phyloP scores from a whole-genome alignment of 2,329 filamentous ascomycete genomes.

The Dactylellina cionopaga region DNA sequence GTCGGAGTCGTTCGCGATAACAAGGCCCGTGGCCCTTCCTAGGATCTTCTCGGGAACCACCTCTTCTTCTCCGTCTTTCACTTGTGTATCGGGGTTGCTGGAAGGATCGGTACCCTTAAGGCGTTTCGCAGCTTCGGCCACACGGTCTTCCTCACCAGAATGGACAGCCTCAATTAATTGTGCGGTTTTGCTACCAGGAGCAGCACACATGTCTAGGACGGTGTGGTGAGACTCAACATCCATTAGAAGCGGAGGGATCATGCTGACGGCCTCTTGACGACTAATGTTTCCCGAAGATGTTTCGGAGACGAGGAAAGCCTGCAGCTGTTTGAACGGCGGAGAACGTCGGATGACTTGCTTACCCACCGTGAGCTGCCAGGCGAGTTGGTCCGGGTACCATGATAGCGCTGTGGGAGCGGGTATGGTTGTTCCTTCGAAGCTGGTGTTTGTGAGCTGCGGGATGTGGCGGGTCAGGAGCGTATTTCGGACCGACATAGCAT shows the following conservation, averaged over 20 bases:
- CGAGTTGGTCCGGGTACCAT: constrained; percentile 95
- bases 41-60: constrained; percentile 61
- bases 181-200: constrained; percentile 94
- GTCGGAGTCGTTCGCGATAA: constrained; percentile 95
- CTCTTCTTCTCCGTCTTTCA: too few species aligned
- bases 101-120: constrained; percentile 51
- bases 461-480: constrained; percentile 89
- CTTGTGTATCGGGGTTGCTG: constrained; percentile 62
- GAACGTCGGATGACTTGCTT: constrained; percentile 96
- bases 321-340: constrained; percentile 91
- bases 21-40: constrained; percentile 86
- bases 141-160: constrained; percentile 86
- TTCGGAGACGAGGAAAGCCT: constrained; percentile 97
- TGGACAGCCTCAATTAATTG: constrained; percentile 96
- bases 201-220: constrained; percentile 94
- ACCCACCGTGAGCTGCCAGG: constrained; percentile 97
- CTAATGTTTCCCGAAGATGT: constrained; percentile 97
- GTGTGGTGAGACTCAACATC: constrained; percentile 91
- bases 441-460: constrained; percentile 83
- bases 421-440: constrained; percentile 77
- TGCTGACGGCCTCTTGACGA: constrained; percentile 96
- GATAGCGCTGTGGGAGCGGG: constrained; percentile 81
- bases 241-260: constrained; percentile 96
- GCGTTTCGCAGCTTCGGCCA: constrained; percentile 61
- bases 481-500: constrained; percentile 90